Base-by-base conservation (phyloP, 495 filamentous ascomycete genomes). In the Daldinia concentrica region DNA sequence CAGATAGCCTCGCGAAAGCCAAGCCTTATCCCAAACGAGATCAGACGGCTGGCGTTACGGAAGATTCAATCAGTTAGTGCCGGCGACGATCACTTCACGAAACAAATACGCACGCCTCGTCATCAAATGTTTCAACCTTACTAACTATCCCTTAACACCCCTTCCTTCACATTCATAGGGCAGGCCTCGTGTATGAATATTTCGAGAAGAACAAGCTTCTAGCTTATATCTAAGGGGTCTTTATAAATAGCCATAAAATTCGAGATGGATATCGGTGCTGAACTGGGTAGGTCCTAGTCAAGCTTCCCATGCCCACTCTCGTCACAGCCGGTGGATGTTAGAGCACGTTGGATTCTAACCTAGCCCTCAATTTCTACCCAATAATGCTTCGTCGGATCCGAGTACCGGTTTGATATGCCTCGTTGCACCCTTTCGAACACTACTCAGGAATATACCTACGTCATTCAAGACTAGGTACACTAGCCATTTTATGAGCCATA, bases 1-100 rank as follows among this genome's bases (percentile, higher is more conserved):
- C 48, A 37, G 27, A 29, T 22, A 62, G 63, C 43, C 58, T 66
- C 45, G n/a, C 64, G 27, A 26, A 64, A 64, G 64, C 59, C 62
- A 66, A 66, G 62, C 4, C 39, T 12, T 15, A 26, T 19, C 61
- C 62, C 51, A 61, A 57, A 37, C 30, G 34, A 50, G 17, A 27
- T 63, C 62, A 34, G 58, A 71, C 69, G 51, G 27, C 43, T 66
- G 29, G 24, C 62, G 69, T 71, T 63, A 51, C 63, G 63, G 30
- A 58, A 50, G 43, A 14, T 11, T 43, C 30, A 37, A 72, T 27
- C 54, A 24, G 51, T 66, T 36, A 43, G 19, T 51, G 26, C 34
- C 54, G 27, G 26, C 45, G 63, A 15, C 52, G 63, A 67, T 72
- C 58, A n/a, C 58, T 54, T 29, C 39, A 36, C 51, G 58, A 66